Conservation (phyloP, 2,329 filamentous ascomycete genomes). For the Pseudocercospora ulei region DNA sequence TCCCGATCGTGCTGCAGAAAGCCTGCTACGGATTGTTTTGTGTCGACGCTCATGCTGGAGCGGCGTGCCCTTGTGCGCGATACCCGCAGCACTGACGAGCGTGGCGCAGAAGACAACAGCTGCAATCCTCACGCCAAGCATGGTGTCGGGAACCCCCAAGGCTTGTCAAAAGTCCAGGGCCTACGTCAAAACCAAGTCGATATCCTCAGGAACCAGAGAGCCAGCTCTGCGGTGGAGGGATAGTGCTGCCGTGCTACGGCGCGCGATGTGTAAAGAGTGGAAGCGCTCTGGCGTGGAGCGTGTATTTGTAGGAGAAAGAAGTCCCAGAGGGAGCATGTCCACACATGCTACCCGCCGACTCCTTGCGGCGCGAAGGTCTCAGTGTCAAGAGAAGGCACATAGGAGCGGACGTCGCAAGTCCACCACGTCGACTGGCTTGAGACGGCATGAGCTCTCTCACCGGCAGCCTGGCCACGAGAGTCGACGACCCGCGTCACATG, state of each 20-base stretch:
- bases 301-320: conserved; percentile 4
- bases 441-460: not conserved
- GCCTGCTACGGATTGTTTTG: conserved; percentile 6
- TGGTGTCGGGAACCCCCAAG: conserved; percentile 2
- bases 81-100: conserved; percentile 1
- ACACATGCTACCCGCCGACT: not conserved
- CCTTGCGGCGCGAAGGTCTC: conserved; percentile 2
- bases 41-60: conserved; percentile 18
- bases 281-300: not conserved
- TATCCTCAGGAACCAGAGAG: not conserved
- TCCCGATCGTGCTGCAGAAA: conserved; percentile 9
- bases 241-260: conserved; percentile 6
- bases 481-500: too few relatives aligned
- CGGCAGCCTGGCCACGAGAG: conserved; percentile 2
- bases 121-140: conserved; percentile 5
- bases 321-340: not conserved
- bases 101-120: conserved; percentile 7
- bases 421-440: conserved; percentile 2
- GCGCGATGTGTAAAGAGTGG: not conserved
- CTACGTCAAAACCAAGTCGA: conserved; percentile 2
- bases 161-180: conserved; percentile 9
- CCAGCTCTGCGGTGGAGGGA: not conserved
- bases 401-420: conserved; percentile 1
- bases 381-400: not conserved
- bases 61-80: conserved; percentile 5